phyloP scores from a whole-genome alignment of 164 flowering plant genomes.

The Liquidambar formosana region DNA sequence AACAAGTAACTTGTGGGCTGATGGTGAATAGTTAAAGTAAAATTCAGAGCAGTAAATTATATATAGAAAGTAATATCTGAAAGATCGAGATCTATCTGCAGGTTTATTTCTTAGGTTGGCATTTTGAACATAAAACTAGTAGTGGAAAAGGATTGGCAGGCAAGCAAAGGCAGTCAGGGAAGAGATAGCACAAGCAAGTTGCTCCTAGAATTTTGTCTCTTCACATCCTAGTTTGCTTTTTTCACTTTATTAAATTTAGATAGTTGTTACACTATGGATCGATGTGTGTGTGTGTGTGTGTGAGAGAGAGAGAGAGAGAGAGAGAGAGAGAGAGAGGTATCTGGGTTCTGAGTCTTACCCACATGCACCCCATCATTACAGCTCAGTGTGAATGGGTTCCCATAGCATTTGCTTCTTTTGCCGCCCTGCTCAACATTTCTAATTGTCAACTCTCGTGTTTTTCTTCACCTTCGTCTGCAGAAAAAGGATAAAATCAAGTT shows the following conservation, averaged over 20 bases:
- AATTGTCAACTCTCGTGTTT: conserved; percentile 28
- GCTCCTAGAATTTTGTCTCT: conserved; percentile 36
- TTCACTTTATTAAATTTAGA: background rate
- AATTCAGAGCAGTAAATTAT: background rate
- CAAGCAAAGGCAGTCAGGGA: conserved; percentile 23
- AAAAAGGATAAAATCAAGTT: background rate
- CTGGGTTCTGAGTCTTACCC: conserved; percentile 26
- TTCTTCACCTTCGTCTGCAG: conserved; percentile 22
- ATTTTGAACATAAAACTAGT: conserved; percentile 20
- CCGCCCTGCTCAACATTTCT: conserved; percentile 4
- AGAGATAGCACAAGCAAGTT: conserved; percentile 33
- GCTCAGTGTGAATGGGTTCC: conserved; percentile 50
- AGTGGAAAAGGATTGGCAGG: conserved; percentile 29
- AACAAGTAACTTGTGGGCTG: too few relatives aligned
- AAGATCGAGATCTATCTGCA: conserved; percentile 1
- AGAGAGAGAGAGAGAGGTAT: conserved; percentile 19
- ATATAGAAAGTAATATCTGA: background rate
- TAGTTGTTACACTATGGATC: too few relatives aligned
- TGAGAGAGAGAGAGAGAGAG: conserved; percentile 27
- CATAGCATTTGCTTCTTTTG: conserved; percentile 31
- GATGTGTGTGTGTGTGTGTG: too few relatives aligned
- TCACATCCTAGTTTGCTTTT: conserved; percentile 4
- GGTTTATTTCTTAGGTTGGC: conserved; percentile 15
- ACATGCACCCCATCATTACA: conserved; percentile 51
- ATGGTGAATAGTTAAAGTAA: too few relatives aligned